Evolutionary conservation across 352 stramenopile species (phyloP).

Genomic region (Phytophthora hibernalis): DNA sequence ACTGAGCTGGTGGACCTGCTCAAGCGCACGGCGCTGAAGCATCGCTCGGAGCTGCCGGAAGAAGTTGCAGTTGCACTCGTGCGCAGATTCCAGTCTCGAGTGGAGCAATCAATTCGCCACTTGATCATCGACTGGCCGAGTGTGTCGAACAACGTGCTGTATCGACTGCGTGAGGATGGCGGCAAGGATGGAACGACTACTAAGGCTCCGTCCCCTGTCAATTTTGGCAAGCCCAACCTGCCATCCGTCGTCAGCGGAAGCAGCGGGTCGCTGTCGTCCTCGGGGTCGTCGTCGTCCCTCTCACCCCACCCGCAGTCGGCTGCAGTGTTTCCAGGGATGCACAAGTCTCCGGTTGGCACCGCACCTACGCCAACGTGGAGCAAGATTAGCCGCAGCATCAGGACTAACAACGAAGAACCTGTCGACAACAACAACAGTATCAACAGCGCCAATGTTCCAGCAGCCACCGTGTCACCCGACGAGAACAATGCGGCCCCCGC

Average conservation of each 20-base stretch:
- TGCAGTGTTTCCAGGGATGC: conserved; percentile 14
- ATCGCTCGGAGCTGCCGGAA: conserved; percentile 47
- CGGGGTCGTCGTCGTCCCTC: conserved; percentile 30
- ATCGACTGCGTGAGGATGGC: conserved; percentile 33
- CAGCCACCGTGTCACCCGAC: conserved; percentile 20
- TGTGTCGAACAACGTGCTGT: conserved; percentile 43
- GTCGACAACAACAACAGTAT: conserved; percentile 3
- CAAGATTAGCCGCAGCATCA: conserved; percentile 5
- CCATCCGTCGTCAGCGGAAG: conserved; percentile 26
- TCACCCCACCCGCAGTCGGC: conserved; percentile 23
- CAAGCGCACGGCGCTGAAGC: conserved; percentile 65
- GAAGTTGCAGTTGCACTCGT: conserved; percentile 52
- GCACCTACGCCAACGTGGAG: conserved; percentile 10
- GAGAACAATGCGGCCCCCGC: conserved; percentile 12
- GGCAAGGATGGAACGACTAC: conserved; percentile 25
- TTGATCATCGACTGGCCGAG: conserved; percentile 70
- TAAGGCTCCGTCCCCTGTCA: conserved; percentile 1
- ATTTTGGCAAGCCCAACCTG: conserved; percentile 14
- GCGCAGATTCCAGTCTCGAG: conserved; percentile 60
- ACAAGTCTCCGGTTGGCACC: conserved; percentile 7
- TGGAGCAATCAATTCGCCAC: conserved; percentile 70
- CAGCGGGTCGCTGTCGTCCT: conserved; percentile 36
- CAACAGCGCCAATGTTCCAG: neutral
- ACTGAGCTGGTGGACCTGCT: conserved; percentile 74
- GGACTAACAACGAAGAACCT: neutral